Base-by-base conservation (phyloP, 2,329 filamentous ascomycete species). In the Alternaria panax region DNA sequence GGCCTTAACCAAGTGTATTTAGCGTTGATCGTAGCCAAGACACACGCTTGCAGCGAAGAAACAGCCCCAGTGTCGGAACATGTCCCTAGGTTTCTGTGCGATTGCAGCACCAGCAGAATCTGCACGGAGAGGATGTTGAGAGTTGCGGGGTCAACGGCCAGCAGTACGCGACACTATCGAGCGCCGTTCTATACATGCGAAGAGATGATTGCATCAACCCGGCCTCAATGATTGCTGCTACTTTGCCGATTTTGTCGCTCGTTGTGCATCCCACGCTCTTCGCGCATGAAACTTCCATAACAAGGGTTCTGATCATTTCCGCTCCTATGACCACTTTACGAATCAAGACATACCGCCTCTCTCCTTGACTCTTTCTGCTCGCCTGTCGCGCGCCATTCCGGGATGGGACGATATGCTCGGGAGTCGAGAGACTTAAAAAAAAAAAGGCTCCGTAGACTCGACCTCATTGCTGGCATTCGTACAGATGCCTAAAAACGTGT, bases 271-370 rank as follows among this genome's bases (percentile, higher is more conserved):
- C 46, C 51, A 57, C 48, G 20, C 51, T 50, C 42, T 50, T 36
- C 32, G 36, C 51, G 45, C 59, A 59, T 71, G 65, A 68, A 68
- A 66, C 64, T 48, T 34, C 45, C 45, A 63, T 54, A 62, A 62
- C 58, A 63, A 64, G 67, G 68, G 52, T 67, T 51, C 56, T 62
- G 59, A 64, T 70, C 69, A 69, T 65, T 59, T 66, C 65, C 63
- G 62, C 63, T 66, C 57, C 61, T 62, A 56, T 60, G 48, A 56
- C 34, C 47, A 48, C 43, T 45, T 68, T 57, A 66, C 68, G 65
- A 70, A 72, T 71, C 68, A 68, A 55, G 55, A 47, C 59, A 57
- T 61, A 47, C 62, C 64, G 60, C 66, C 57, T 43, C 54, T 60
- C 42, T 54, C 51, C 52, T 45, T 54, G 61, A 46, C 43, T 40